Evolutionary conservation across 2,329 filamentous ascomycete species (phyloP).

Genomic region (Ceratocystiopsis brevicomis): DNA sequence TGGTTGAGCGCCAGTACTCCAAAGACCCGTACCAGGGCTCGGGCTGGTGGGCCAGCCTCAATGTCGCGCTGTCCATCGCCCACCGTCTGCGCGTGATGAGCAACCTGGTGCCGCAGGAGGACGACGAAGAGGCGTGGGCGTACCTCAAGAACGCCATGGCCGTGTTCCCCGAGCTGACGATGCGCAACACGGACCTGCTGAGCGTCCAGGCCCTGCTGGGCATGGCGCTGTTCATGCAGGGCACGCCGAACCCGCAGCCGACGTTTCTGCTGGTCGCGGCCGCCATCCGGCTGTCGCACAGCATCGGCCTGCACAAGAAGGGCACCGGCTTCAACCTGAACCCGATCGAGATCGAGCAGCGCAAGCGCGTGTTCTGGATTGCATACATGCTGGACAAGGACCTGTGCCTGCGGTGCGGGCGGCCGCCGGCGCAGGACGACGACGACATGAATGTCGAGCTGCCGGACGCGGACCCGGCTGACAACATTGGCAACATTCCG

Average conservation of each 20-base stretch:
- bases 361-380: conserved; percentile 47
- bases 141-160: conserved; percentile 95
- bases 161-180: conserved; percentile 77
- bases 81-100: conserved; percentile 89
- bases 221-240: conserved; percentile 87
- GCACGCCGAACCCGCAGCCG: conserved; percentile 90
- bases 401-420: conserved; percentile 37
- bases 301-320: conserved; percentile 85
- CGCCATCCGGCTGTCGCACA: conserved; percentile 78
- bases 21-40: conserved; percentile 82
- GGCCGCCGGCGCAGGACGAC: conserved; percentile 42
- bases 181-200: conserved; percentile 87
- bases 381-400: conserved; percentile 48
- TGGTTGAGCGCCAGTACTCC: conserved; percentile 88
- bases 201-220: conserved; percentile 88
- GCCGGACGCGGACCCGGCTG: conserved; percentile 72
- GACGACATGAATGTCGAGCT: conserved; percentile 87
- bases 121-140: conserved; percentile 87
- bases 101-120: conserved; percentile 73
- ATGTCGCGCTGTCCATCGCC: conserved; percentile 82
- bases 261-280: conserved; percentile 81
- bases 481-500: conserved; percentile 89
- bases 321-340: conserved; percentile 88
- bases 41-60: conserved; percentile 96
- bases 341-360: conserved; percentile 82